Base-by-base conservation (phyloP, 1,139 yeast species). In the Tardiomyces digboiensis region DNA sequence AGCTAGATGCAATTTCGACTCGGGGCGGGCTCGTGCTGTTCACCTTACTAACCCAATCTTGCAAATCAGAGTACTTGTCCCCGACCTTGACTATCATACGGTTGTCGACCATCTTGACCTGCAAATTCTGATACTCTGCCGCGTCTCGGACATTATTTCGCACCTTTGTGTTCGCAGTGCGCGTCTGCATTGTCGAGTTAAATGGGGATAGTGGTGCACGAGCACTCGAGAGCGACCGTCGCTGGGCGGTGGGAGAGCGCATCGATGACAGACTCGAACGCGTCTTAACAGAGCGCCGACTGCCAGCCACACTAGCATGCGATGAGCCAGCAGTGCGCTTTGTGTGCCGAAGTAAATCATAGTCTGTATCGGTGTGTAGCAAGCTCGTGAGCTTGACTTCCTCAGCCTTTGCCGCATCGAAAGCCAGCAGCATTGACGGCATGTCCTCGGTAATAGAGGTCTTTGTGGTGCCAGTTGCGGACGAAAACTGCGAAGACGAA, bases 1-100 rank as follows among this genome's bases (percentile, higher is more conserved):
- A 26, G 16, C 16, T 13, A n/a, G 12, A 16, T 4, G 33, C 33
- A 8, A 26, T 16, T 19, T 20, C 36, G 22, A 39, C 16, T 20
- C 13, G 21, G 36, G 36, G 29, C 19, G 18, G 39, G 8, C 8
- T 29, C 33, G 38, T 20, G 10, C 38, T 16, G 43, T 54, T 55
- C 37, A 50, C 53, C 33, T 42, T 49, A 23, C 54, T 53, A 19
- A 59, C 53, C 64, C 64, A 60, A 3, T 58, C 61, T 45, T 61
- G 64, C 64, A 61, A 60, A 47, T 61, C 65, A 21, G 55, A 52
- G 44, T 42, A 55, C 16, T 50, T 47, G 10, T 50, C 51, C 12
- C 52, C 56, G 16, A 42, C 42, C 38, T 52, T 45, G 26, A 61
- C 62, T 60, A 60, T 58, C 55, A 61, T 53, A 13, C 64, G 53